Percentiles rank a stretch among this genome's conserved stretches.
phyloP scores from a whole-genome alignment of 306 rosid genomes.

The Corylus avellana region DNA sequence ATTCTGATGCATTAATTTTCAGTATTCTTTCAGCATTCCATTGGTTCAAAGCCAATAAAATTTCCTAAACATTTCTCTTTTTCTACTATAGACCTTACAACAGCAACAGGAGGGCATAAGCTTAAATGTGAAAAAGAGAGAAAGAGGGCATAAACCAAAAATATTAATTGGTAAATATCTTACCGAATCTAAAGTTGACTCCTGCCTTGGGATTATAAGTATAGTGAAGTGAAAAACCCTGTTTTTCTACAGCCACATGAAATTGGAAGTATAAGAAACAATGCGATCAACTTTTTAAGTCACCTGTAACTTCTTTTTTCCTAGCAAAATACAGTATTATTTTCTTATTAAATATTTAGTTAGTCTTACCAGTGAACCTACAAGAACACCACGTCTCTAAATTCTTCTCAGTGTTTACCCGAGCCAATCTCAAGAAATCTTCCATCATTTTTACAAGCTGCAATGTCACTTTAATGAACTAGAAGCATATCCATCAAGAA shows the following conservation, averaged over 20 bases:
- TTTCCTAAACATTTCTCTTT: no score
- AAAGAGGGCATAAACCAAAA: constrained; percentile 11
- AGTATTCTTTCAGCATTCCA: not conserved
- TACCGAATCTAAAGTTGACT: constrained; percentile 95
- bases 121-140: not conserved
- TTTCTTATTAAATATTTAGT: no score
- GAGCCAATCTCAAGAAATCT: constrained; percentile 87
- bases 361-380: no score
- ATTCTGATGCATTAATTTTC: not conserved
- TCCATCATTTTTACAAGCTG: constrained; percentile 96
- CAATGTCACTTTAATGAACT: constrained; percentile 24
- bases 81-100: not conserved
- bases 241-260: constrained; percentile 71
- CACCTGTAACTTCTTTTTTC: constrained; percentile 17
- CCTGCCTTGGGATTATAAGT: constrained; percentile 94
- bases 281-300: constrained; percentile 26
- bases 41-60: constrained; percentile 7
- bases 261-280: constrained; percentile 32
- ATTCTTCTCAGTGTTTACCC: constrained; percentile 72
- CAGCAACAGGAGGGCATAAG: not conserved
- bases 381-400: constrained; percentile 88
- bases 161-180: constrained; percentile 31
- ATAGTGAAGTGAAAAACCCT: constrained; percentile 91
- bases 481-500: constrained; percentile 18
- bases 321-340: constrained; percentile 4